Evolutionary conservation across 139 green algal species (phyloP).

Genomic region (Coelastrella sp.): DNA sequence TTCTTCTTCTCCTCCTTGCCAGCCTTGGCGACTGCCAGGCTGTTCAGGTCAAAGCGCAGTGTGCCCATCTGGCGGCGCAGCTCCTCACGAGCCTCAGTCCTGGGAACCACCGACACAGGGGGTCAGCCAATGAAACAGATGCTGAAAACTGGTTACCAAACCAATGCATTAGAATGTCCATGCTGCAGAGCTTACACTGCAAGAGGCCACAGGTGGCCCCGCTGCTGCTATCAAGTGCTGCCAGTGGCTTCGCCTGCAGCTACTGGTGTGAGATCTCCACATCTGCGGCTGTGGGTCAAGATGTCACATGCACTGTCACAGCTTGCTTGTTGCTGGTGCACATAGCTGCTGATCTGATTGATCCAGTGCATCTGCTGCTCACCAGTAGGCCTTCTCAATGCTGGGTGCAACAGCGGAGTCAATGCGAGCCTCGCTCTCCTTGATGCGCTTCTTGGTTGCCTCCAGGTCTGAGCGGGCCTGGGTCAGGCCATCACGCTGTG

Average conservation of each 20-base stretch:
- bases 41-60: constrained; percentile 93
- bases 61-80: constrained; percentile 90
- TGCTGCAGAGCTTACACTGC: too few species aligned
- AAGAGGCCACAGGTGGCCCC: too few species aligned
- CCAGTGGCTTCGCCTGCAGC: too few species aligned
- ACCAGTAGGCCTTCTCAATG: constrained; percentile 94
- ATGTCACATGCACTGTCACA: too few species aligned
- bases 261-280: too few species aligned
- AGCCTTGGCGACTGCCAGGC: constrained; percentile 72
- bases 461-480: constrained; percentile 73
- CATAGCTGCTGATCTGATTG: too few species aligned
- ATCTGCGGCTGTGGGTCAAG: too few species aligned
- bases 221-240: too few species aligned
- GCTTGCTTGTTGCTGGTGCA: too few species aligned
- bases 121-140: too few species aligned
- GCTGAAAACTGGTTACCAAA: too few species aligned
- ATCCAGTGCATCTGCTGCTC: constrained; percentile 1
- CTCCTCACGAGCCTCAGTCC: constrained; percentile 88
- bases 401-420: constrained; percentile 75
- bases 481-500: constrained; percentile 79
- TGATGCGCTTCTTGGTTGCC: constrained; percentile 81
- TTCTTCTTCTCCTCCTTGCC: constrained; percentile 87
- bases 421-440: constrained; percentile 82
- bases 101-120: constrained; percentile 42
- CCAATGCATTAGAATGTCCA: too few species aligned